Evolutionary conservation across 768 basidiomycete species (phyloP).

Genomic region (Kwoniella dendrophila): DNA sequence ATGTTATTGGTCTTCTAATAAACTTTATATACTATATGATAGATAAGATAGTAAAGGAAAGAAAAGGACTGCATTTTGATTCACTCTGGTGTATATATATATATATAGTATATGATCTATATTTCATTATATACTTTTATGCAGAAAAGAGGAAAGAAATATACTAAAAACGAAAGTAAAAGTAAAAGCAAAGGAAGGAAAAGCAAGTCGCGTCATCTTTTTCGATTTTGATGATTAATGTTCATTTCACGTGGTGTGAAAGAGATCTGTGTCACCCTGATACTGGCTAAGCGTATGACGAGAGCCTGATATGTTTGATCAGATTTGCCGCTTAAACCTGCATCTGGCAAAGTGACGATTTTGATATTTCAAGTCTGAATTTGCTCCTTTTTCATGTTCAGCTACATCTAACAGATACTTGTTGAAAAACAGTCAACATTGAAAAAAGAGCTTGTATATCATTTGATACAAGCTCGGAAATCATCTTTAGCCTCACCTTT

Average conservation of each 20-base stretch:
- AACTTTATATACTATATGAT: too few relatives aligned
- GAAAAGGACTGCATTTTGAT: not conserved
- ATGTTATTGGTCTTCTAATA: not conserved
- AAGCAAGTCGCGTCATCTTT: not conserved
- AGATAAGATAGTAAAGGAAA: constrained; percentile 4
- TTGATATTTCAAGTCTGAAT: too few relatives aligned
- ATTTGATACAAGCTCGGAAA: not conserved
- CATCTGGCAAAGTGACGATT: constrained; percentile 2
- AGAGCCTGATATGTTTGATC: not conserved
- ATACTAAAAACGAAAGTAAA: not conserved
- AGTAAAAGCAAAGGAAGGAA: constrained; percentile 3
- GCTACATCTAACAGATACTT: too few relatives aligned
- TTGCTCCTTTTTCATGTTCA: too few relatives aligned
- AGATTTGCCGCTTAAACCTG: constrained; percentile 2
- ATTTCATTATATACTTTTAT: not conserved
- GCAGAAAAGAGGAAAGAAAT: not conserved
- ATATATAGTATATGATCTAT: too few relatives aligned
- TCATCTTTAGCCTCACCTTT: not conserved
- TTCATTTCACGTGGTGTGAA: not conserved
- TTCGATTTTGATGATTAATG: not conserved
- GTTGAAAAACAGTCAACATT: not conserved
- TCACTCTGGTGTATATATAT: too few relatives aligned
- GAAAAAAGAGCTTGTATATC: not conserved
- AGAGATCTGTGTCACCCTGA: constrained; percentile 3
- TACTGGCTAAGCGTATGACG: not conserved